A percentile compares a stretch with the other conserved stretches of the same genome.
Conservation (phyloP, 495 filamentous ascomycete genomes). For the Glarea lozoyensis region DNA sequence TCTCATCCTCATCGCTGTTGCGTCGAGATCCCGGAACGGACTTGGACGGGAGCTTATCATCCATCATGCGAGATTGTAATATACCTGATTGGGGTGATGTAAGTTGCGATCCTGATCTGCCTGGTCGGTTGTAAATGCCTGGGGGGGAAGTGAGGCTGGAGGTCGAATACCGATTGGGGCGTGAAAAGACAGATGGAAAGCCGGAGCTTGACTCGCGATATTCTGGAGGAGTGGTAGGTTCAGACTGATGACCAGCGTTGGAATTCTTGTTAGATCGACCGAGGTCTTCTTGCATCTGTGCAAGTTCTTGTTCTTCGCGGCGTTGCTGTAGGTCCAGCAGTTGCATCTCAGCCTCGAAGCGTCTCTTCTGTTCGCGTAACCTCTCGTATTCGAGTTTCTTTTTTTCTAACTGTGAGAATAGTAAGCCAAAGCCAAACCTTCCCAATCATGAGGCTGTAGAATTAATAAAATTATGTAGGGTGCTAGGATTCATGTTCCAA, state of each 20-base stretch:
- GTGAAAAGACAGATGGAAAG: slow-evolving; percentile 63
- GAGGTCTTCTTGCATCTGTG: slow-evolving; percentile 70
- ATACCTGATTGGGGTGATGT: slow-evolving; percentile 50
- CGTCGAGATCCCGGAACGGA: slow-evolving; percentile 83
- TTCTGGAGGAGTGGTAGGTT: slow-evolving; percentile 96
- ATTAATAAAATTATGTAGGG: not conserved
- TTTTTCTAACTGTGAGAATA: slow-evolving; percentile 66
- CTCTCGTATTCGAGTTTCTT: slow-evolving; percentile 81
- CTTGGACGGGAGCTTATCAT: slow-evolving; percentile 58
- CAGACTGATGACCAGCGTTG: slow-evolving; percentile 64
- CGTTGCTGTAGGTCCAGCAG: slow-evolving; percentile 75
- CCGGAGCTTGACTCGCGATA: slow-evolving; percentile 60
- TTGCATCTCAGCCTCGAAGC: slow-evolving; percentile 82
- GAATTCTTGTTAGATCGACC: slow-evolving; percentile 42
- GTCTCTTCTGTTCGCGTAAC: slow-evolving; percentile 73
- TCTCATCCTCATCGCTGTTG: slow-evolving; percentile 71
- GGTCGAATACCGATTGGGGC: slow-evolving; percentile 74
- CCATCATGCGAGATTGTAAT: slow-evolving; percentile 38
- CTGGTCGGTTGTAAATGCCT: slow-evolving; percentile 64
- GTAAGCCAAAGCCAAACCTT: slow-evolving; percentile 18
- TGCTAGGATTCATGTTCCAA: not conserved
- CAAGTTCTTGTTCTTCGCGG: slow-evolving; percentile 71
- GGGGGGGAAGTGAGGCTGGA: slow-evolving; percentile 75
- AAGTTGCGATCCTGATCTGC: slow-evolving; percentile 62
- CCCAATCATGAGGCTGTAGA: not conserved